Evolutionary conservation across 805 yeast species (phyloP), one percentile per base, ranked within the genome.

Genomic region (Jamesozyma jinghongensis): DNA sequence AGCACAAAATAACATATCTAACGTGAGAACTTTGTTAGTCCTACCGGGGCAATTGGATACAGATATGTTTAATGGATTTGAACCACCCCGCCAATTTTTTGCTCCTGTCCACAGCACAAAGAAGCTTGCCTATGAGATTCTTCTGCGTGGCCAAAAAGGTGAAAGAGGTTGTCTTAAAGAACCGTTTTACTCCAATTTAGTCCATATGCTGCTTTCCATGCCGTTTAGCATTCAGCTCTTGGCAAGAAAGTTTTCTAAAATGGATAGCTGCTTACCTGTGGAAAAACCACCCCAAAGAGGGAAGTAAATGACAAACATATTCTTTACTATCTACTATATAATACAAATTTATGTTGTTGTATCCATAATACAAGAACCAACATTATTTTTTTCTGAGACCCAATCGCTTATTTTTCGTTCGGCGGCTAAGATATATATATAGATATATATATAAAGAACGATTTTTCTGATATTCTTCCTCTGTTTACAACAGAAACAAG

Each of bases 1-100:
- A 1, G 73, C 76, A 0, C 61, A 70, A 5, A 51, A 69, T 28
- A 62, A 62, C 34, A 57, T 62, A 2, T 51, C 62, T 3, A 79
- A 84, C 7, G 74, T 85, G 28, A 74, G 83, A 49, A 81, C 92
- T 0, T 62, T 88, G 39, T 64, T 88, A 18, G 75, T 86, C 0
- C 72, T 85, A 40, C 92, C 95, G 0, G 97, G 97, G 0, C 97
- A 88, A 56, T 54, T 88, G 45, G 73, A 74, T 41, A 85, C 96
- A 0, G 54, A 59, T 2, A 71, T 88, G 85, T 88, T 88, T 54
- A 62, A 64, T n/a, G 82, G 82, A 12, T 81, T 88, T 22, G 51
- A 62, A 27, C 83, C 95, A 1, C 95, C 96, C 1, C 75, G 79
- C 29, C 68, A 74, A 18, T 61, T 79, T 31, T 61, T 86, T 29